Base-by-base conservation (phyloP, 129 eudicot species). In the Centella asiatica region DNA sequence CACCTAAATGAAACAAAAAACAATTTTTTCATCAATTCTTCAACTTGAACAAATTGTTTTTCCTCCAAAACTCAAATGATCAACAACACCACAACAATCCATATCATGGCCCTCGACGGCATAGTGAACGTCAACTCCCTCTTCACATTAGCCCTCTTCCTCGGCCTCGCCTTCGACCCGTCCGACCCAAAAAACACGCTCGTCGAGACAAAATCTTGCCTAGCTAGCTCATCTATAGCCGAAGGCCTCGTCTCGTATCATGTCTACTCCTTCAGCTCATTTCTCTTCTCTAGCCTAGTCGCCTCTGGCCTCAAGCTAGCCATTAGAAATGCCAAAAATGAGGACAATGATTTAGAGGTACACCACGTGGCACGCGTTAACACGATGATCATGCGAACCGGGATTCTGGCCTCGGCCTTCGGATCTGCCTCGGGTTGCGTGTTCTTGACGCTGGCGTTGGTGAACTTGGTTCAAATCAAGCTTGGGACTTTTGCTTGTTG, bases 101-200 rank as follows among this genome's bases (percentile, higher is more conserved):
- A 85, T 65, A 60, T 76, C 26, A 79, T 77, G 85, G 95, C 95
- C 54, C 69, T 85, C 24, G 86, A 85, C 45, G 88, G 88, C 15
- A 81, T 82, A 3, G 86, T 85, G 7, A 85, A 76, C 56, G 95
- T 85, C 0, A 85, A 85, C 65, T 85, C 95, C 51, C 76, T 79
- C 12, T 85, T 85, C 77, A 79, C 95, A 6, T 37, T 85, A 13
- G 95, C 83, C 59, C 71, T 76, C 77, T 85, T 85, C 65, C 76
- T 85, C 2, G 89, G 95, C 44, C 78, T 82, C 24, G 24, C 81
- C 45, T 59, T 65, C 15, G 65, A 85, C 76, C 85, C 85, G 40
- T 6, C 65, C 29, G 83, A 81, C 66, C 73, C 85, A 26, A 71
- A 24, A 27, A 63, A 79, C 79, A 73, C 79, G 36, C 80, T 85